Evolutionary conservation across 2,329 filamentous ascomycete species (phyloP), one percentile per base, ranked within the genome.

Genomic region (Ramularia collo-cygni): DNA sequence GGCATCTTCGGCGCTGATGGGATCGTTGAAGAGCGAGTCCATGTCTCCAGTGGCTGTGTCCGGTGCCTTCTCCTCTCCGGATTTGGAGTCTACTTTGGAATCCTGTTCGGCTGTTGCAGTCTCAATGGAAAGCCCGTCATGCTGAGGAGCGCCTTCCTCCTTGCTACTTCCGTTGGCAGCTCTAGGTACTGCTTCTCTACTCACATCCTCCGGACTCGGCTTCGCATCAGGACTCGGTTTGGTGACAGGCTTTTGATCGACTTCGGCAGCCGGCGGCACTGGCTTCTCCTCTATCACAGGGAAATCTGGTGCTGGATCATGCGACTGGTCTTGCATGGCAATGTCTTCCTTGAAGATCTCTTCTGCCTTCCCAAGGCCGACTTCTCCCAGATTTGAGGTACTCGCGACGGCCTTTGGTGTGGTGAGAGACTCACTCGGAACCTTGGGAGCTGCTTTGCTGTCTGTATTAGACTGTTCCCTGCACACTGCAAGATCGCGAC

Each of bases 1-100:
- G 17, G 38, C 37, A 21, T 43, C 44, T 27, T 35, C 44, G 14
- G 44, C 42, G 36, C 46, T 53, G 33, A 43, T 44, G 13, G 53
- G 40, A 35, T 56, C 57, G 41, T 53, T 56, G 53, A 63, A 62
- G 21, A 62, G 53, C 5, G 56, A 60, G 42, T 63, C 59, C 9
- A 62, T 55, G 34, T 62, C 60, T 14, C 47, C 49, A 19, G 47
- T 53, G 18, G 51, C 51, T 12, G 54, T 57, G 41, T 53, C 48
- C 8, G 53, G 56, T 24, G 45, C 39, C 28, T 48, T 49, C n/a
- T 55, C 52, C 10, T 53, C 50, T 27, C 43, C 37, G 3, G 31
- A 10, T 8, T 44, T 17, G 28, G 52, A 44, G 13, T 32, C 40
- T 7, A 43, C 44, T n/a, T 17, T 14, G 17, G 35, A 21, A 9